Evolutionary conservation across 345 rosid species (phyloP), one percentile per base, ranked within the genome.

Genomic region (Lepidium aucheri): DNA sequence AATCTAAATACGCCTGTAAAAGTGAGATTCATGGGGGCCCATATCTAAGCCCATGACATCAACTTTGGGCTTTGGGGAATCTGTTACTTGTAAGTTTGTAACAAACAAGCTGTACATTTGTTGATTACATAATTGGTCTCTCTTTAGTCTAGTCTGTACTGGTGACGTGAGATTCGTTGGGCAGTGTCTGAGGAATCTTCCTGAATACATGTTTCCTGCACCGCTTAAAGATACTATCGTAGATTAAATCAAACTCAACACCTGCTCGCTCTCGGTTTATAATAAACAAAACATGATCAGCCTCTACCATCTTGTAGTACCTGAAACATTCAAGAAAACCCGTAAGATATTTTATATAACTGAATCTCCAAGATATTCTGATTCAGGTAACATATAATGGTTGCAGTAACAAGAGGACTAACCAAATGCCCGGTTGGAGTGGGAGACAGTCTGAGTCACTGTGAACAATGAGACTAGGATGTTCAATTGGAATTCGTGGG

Each of bases 301-400:
- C 99, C 74, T 88, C 96, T 63, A 86, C 84, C 5, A 88, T 77
- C 81, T 88, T 90, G 88, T 94, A 88, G 76, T 88, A 90, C 99
- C 99, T 94, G 78, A 81, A 6, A 54, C 51, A 61, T 45, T 16
- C 51, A 60, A 36, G 13, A 17, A 50, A 35, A 41, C 11, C 0
- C 2, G 20, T 69, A 11, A 69, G 53, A 14, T 53, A 60, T 38
- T 38, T 12, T 16, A 9, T 45, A 17, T 54, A 38, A 20, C 0
- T 32, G 50, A 71, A 38, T 38, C 26, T 49, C 53, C 60, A 51
- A 65, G 35, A 60, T 5, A n/a, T 43, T 20, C 30, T 53, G 36
- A 16, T 34, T 24, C 38, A 43, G 2, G 2, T 6, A 38, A 49
- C 15, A 60, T 33, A 11, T 30, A 44, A 26, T 26, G 18, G 7